Evolutionary conservation across 768 basidiomycete species (phyloP).

Genomic region (Wakefieldia striispora): DNA sequence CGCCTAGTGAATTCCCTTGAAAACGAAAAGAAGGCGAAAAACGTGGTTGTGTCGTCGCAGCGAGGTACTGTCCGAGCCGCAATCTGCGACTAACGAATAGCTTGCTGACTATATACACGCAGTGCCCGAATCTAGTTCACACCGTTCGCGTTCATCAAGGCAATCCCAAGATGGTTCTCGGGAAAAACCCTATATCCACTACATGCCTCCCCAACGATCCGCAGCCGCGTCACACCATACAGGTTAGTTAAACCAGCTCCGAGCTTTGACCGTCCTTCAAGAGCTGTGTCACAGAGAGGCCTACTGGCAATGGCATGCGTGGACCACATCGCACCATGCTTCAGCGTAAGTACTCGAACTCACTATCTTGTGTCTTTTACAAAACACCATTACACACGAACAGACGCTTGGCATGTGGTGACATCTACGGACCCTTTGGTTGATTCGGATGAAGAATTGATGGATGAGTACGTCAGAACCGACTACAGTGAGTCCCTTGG

Average conservation of each 20-base stretch:
- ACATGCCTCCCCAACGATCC: slow-evolving; percentile 29
- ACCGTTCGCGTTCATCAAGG: slow-evolving; percentile 27
- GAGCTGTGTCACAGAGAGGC: slow-evolving; percentile 17
- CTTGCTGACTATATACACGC: slow-evolving; percentile 8
- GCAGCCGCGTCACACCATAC: slow-evolving; percentile 9
- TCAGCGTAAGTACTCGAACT: slow-evolving; percentile 35
- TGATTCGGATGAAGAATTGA: slow-evolving; percentile 72
- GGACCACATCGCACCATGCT: slow-evolving; percentile 43
- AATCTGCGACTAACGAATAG: neutral
- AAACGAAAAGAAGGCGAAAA: slow-evolving; percentile 48
- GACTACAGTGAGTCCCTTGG: slow-evolving; percentile 58
- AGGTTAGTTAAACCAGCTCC: slow-evolving; percentile 20
- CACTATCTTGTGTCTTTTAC: neutral
- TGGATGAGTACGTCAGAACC: slow-evolving; percentile 57
- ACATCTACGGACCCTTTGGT: slow-evolving; percentile 60
- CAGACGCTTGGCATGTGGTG: slow-evolving; percentile 75
- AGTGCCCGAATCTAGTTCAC: slow-evolving; percentile 24
- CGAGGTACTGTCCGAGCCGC: slow-evolving; percentile 15
- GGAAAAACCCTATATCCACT: slow-evolving; percentile 36
- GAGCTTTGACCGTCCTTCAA: slow-evolving; percentile 1
- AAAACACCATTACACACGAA: neutral
- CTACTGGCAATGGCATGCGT: slow-evolving; percentile 9
- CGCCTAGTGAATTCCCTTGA: slow-evolving; percentile 60
- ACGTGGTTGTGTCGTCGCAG: slow-evolving; percentile 25
- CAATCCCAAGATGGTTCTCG: slow-evolving; percentile 23